phyloP scores from a whole-genome alignment of 768 basidiomycete genomes.

The Tylopilus sp. region DNA sequence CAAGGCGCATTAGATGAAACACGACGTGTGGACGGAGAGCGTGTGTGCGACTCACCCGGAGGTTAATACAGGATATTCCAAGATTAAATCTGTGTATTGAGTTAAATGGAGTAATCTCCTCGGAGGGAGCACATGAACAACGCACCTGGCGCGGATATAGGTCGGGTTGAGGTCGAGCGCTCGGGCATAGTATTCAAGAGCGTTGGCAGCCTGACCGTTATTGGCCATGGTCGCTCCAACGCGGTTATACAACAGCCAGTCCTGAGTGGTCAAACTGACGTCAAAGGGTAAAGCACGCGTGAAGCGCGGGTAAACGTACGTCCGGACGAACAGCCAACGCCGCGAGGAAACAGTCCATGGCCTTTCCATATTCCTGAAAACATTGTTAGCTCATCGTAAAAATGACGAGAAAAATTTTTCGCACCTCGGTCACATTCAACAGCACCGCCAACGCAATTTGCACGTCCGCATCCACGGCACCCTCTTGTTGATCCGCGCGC shows the following conservation, averaged over 20 bases:
- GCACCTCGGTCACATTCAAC: slow-evolving; percentile 87
- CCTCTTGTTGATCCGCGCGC: slow-evolving; percentile 40
- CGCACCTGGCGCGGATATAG: slow-evolving; percentile 84
- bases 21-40: slow-evolving; percentile 2
- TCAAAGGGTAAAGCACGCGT: not conserved
- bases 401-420: slow-evolving; percentile 10
- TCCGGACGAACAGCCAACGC: slow-evolving; percentile 86
- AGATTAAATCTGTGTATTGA: slow-evolving; percentile 78
- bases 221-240: slow-evolving; percentile 95
- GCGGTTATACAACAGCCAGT: slow-evolving; percentile 90
- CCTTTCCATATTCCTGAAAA: slow-evolving; percentile 80
- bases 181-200: slow-evolving; percentile 81
- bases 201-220: slow-evolving; percentile 72
- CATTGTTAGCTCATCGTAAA: not conserved
- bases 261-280: slow-evolving; percentile 41
- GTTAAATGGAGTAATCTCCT: not conserved
- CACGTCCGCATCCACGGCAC: slow-evolving; percentile 84
- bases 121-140: not conserved
- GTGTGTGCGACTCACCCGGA: slow-evolving; percentile 50
- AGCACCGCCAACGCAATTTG: slow-evolving; percentile 93
- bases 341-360: slow-evolving; percentile 89
- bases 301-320: slow-evolving; percentile 41
- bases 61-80: slow-evolving; percentile 88
- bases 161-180: slow-evolving; percentile 85
- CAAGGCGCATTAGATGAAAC: not conserved